Conservation (phyloP, 306 rosid genomes). For the Comarum palustre region DNA sequence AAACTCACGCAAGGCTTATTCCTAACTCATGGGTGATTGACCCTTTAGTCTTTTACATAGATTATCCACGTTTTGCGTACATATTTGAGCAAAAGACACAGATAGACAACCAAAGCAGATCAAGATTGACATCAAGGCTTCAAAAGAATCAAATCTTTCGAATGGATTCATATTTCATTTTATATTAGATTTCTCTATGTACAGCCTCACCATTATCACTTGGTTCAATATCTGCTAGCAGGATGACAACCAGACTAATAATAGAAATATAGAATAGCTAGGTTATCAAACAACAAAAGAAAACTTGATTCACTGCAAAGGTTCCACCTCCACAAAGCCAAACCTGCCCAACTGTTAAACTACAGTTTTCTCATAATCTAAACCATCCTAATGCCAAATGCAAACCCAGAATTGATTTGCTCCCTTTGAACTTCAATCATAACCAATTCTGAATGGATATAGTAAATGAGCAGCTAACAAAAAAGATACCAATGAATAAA, state of each 20-base stretch:
- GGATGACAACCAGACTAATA: constrained; percentile 20
- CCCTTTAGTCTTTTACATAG: not conserved
- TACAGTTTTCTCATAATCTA: not conserved
- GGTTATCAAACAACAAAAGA: not conserved
- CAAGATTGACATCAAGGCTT: constrained; percentile 32
- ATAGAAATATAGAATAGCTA: not conserved
- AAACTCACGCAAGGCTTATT: too few species aligned
- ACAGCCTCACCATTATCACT: not conserved
- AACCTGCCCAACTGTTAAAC: not conserved
- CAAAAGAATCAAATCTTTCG: constrained; percentile 50
- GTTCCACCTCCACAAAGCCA: not conserved
- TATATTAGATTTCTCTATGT: not conserved
- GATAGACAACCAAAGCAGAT: constrained; percentile 35
- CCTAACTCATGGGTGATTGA: not conserved
- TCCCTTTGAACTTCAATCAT: not conserved
- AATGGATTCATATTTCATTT: constrained; percentile 23
- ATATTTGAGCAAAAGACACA: constrained; percentile 11
- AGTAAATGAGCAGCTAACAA: not conserved
- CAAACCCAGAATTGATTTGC: not conserved
- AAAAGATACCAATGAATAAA: not conserved
- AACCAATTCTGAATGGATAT: not conserved
- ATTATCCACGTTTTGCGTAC: constrained; percentile 17
- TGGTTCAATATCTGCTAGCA: constrained; percentile 8
- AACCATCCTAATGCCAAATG: not conserved
- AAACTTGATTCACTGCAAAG: not conserved